Evolutionary conservation across 2,329 filamentous ascomycete species (phyloP).

Genomic region (Phyllosticta paracitricarpa): DNA sequence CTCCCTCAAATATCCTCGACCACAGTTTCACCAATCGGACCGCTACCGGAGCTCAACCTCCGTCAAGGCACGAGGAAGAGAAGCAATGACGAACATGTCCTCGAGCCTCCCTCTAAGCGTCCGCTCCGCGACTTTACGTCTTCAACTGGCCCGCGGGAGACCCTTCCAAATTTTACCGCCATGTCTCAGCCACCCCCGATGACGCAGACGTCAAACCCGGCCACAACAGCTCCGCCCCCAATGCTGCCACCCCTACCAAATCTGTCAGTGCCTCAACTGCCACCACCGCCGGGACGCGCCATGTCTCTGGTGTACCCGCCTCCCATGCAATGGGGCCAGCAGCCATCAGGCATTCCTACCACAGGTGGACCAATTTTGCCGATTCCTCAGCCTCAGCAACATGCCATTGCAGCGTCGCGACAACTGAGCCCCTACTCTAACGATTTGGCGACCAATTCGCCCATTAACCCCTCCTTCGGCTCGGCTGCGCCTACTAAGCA

Average conservation of each 20-base stretch:
- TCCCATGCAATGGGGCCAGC: constrained; percentile 40
- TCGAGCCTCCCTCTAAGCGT: constrained; percentile 50
- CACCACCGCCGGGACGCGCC: constrained; percentile 45
- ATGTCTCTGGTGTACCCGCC: constrained; percentile 69
- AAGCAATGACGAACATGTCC: constrained; percentile 43
- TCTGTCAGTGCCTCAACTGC: constrained; percentile 50
- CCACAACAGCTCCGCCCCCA: constrained; percentile 12
- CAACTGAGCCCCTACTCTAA: constrained; percentile 41
- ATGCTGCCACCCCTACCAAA: constrained; percentile 58
- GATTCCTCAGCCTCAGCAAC: constrained; percentile 18
- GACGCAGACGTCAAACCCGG: constrained; percentile 19
- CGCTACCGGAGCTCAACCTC: constrained; percentile 32
- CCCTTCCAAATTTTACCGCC: neutral
- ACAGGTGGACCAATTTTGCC: constrained; percentile 20
- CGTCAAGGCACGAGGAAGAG: constrained; percentile 42
- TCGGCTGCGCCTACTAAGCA: constrained; percentile 51
- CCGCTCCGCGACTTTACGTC: constrained; percentile 9
- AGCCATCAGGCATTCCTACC: constrained; percentile 30
- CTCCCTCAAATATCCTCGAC: constrained; percentile 32
- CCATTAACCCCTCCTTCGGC: constrained; percentile 55
- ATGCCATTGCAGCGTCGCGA: constrained; percentile 25
- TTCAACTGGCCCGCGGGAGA: neutral
- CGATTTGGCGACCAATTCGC: constrained; percentile 52
- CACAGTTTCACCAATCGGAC: constrained; percentile 33
- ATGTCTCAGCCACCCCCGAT: constrained; percentile 14